Percentiles rank a stretch among this genome's conserved stretches.
Evolutionary conservation across 129 eudicot genomes (phyloP).

Genomic region (Artemisia argyi): DNA sequence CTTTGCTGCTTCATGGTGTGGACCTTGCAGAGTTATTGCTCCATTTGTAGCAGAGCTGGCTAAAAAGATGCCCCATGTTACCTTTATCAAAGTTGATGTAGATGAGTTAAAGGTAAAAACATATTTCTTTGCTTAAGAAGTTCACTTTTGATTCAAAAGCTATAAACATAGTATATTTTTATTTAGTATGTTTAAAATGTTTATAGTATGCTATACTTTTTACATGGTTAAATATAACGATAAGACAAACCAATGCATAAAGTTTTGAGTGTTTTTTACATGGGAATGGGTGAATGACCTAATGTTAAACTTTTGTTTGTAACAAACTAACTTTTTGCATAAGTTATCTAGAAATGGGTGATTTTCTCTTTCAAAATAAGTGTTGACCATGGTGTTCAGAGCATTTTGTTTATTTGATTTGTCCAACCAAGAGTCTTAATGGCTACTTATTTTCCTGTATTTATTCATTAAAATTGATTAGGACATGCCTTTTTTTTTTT

Average conservation of each 20-base stretch:
- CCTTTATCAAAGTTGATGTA: constrained; percentile 68
- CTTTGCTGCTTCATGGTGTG: constrained; percentile 87
- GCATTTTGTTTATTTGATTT: not conserved
- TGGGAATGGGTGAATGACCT: too few species aligned
- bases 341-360: too few species aligned
- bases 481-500: not conserved
- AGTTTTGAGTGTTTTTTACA: too few species aligned
- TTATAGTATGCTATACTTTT: not conserved
- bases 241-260: not conserved
- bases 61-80: constrained; percentile 44
- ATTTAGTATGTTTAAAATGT: not conserved
- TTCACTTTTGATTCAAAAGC: not conserved
- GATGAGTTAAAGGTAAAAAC: constrained; percentile 64
- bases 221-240: not conserved
- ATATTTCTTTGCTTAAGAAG: constrained; percentile 12
- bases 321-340: not conserved
- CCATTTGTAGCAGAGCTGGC: constrained; percentile 63
- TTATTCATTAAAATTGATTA: not conserved
- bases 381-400: too few species aligned
- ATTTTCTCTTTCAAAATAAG: too few species aligned
- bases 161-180: not conserved
- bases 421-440: not conserved
- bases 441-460: not conserved
- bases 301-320: too few species aligned
- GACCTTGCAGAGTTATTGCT: constrained; percentile 66